Evolutionary conservation across 345 rosid species (phyloP).

Genomic region (Corchorus olitorius): DNA sequence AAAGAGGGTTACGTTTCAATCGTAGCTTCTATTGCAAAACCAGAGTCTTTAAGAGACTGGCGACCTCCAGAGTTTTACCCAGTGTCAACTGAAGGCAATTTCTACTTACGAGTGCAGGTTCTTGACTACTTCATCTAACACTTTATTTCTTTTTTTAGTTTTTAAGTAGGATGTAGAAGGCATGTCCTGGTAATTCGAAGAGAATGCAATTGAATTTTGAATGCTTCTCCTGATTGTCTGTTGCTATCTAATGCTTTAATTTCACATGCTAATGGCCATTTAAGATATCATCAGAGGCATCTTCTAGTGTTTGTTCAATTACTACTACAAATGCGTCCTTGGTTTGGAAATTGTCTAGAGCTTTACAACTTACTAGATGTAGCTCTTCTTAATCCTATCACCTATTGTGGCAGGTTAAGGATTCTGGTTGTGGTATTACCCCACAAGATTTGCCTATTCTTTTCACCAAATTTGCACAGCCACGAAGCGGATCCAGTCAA

Average conservation of each 20-base stretch:
- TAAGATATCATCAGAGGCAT: neutral
- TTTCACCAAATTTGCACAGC: conserved; percentile 68
- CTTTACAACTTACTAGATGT: conserved; percentile 1
- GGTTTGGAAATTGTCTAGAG: neutral
- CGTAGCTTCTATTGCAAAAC: conserved; percentile 71
- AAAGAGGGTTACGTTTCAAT: conserved; percentile 80
- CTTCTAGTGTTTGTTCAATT: neutral
- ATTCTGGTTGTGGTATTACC: conserved; percentile 82
- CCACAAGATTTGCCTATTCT: conserved; percentile 72
- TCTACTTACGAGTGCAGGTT: conserved; percentile 85
- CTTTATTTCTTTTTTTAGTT: neutral
- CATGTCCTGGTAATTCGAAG: conserved; percentile 13
- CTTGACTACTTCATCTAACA: conserved; percentile 19
- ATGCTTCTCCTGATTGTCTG: neutral
- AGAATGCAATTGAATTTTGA: neutral
- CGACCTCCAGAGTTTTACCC: conserved; percentile 68
- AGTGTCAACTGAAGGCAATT: conserved; percentile 57
- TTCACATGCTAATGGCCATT: neutral
- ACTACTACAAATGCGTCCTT: neutral
- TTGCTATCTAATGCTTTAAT: conserved; percentile 11
- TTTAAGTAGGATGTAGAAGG: conserved; percentile 6
- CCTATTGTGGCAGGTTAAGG: conserved; percentile 63
- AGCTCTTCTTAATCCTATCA: conserved; percentile 14
- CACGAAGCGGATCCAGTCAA: conserved; percentile 50
- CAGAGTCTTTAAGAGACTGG: conserved; percentile 74